Evolutionary conservation across 805 yeast species (phyloP), one percentile per base, ranked within the genome.

Genomic region (Yamadazyma akitaensis): DNA sequence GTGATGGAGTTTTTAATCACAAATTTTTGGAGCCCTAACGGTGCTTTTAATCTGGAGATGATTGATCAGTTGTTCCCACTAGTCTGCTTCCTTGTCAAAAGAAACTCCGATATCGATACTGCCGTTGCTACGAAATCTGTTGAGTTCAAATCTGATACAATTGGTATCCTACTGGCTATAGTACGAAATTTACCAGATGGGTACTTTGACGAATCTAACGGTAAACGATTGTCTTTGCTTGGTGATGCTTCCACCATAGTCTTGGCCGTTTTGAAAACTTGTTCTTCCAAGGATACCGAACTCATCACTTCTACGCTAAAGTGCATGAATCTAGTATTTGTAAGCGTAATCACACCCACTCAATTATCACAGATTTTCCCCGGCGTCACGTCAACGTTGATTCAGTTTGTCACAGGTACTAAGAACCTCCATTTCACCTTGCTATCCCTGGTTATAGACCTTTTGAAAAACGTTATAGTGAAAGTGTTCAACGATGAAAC

Each of bases 341-440:
- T 37, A 6, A 26, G 25, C 5, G 42, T 53, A 9, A 58, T 68
- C 2, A 38, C 63, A 6, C 30, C 70, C 3, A 66, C 65, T n/a
- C 67, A 65, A 32, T 42, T 68, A 6, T 59, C 75, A 10, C 61
- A 61, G 36, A 68, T 71, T 2, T 55, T 72, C n/a, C 77, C 77
- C 1, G 77, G 77, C 0, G 51, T 65, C 5, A 53, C 63, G 1
- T 70, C 75, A 4, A 54, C 62, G 38, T 46, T 68, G 14, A 58
- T 68, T 4, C 61, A 62, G 16, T 69, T 65, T 48, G 55, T 51
- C 17, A 43, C 62, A 0, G 25, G 39, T 3, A 47, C 63, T 0
- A 56, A 53, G 25, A 57, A 49, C 33, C 34, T 70, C 18, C 63
- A 66, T 44, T 61, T 50, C 17, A 47, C 55, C 2, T 44, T 63